Evolutionary conservation across 1,284 basidiomycete genomes (phyloP), one percentile per base, ranked within the genome.

Genomic region (Thecaphora thlaspeos): DNA sequence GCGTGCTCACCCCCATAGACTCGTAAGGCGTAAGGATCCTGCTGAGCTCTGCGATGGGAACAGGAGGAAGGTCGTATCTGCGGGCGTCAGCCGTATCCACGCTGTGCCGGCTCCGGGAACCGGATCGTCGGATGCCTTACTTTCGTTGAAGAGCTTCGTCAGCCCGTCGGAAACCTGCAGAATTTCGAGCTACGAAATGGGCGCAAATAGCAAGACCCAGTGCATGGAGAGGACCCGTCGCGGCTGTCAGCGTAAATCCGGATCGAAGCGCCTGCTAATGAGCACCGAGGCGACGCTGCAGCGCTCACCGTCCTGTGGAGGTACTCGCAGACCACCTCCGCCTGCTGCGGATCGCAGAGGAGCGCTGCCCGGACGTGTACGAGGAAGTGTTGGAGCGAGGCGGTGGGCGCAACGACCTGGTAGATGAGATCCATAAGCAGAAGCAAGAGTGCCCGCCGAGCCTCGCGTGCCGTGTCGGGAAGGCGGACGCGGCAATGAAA

Each of bases 381-480:
- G 5, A 22, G 28, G 32, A 60, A 64, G 0, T 46, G 48, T 19
- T 49, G 18, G 15, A 60, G 54, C 2, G 61, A 51, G 15, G 32
- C 9, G 7, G 32, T 34, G 3, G 15, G 11, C 5, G 32, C 10
- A 4, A 34, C 32, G 32, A 14, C 32, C 30, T 57, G 54, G n/a
- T 64, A 64, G n/a, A 64, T 43, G 43, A 60, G 60, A 46, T 64
- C 51, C 57, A 53, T 64, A n/a, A 64, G 36, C 28, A 61, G 61
- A 4, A 65, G 34, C 10, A 65, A 46, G 37, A 65, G 43, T 32
- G 32, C 49, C 41, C 61, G 57, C 23, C 58, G 62, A 3, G 50
- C 51, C 7, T 43, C 26, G 9, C 53, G 55, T 10, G 58, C 58
- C 22, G 61, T 50, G 12, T 61, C 62, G 22, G 48, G 50, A 26